Evolutionary conservation across 768 basidiomycete species (phyloP).

Genomic region (Pulveroboletus sp.): DNA sequence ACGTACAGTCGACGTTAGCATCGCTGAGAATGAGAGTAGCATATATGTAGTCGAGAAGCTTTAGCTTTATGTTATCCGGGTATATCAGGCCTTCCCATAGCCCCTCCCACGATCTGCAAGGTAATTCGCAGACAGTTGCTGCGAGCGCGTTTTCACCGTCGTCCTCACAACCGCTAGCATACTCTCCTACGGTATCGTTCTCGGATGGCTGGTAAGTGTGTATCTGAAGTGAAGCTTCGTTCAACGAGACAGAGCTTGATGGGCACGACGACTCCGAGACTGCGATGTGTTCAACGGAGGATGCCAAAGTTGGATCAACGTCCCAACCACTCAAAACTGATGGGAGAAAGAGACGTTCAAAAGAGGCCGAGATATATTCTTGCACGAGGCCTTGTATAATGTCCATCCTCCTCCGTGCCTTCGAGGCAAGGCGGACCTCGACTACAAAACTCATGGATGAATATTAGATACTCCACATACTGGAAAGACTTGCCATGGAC

Average conservation of each 20-base stretch:
- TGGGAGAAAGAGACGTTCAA: constrained; percentile 64
- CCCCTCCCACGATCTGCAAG: constrained; percentile 79
- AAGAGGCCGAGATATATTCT: constrained; percentile 49
- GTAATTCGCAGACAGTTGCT: constrained; percentile 86
- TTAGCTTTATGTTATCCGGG: constrained; percentile 73
- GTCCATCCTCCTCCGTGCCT: constrained; percentile 70
- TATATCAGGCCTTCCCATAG: constrained; percentile 94
- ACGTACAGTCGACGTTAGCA: constrained; percentile 76
- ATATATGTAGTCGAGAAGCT: constrained; percentile 90
- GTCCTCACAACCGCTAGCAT: constrained; percentile 55
- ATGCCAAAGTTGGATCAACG: constrained; percentile 59
- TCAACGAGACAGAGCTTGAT: constrained; percentile 48
- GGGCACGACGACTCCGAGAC: constrained; percentile 68
- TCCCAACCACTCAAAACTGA: constrained; percentile 78
- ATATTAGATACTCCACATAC: neutral
- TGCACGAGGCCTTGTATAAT: constrained; percentile 63
- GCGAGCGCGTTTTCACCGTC: constrained; percentile 70
- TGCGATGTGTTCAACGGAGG: constrained; percentile 71
- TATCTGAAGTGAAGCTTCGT: constrained; percentile 64
- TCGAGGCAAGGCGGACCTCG: constrained; percentile 72
- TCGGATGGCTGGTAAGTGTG: constrained; percentile 85
- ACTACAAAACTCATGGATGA: constrained; percentile 40
- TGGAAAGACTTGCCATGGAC: constrained; percentile 51
- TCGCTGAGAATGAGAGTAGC: constrained; percentile 92
- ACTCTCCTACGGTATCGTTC: constrained; percentile 66